Evolutionary conservation across 441 rosid genomes (phyloP).

Genomic region (Corymbia citriodora): DNA sequence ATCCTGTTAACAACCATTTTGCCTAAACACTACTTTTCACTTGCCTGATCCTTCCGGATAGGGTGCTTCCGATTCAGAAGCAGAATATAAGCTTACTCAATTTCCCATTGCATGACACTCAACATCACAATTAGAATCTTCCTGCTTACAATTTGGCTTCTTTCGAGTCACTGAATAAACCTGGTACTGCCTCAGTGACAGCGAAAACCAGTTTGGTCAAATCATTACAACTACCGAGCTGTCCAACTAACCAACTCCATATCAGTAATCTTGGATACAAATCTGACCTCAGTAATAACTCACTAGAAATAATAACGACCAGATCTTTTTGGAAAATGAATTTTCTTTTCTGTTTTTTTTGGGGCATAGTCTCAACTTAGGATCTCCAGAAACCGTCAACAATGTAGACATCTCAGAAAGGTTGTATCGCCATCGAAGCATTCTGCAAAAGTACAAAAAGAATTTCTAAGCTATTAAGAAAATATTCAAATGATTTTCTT

Average conservation of each 20-base stretch:
- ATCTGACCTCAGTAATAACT: background rate
- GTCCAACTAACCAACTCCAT: background rate
- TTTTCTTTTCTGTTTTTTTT: background rate
- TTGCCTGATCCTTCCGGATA: background rate
- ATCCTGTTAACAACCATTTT: background rate
- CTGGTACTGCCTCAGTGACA: background rate
- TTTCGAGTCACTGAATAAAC: background rate
- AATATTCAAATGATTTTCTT: conserved; percentile 51
- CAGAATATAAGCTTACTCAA: background rate
- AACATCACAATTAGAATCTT: background rate
- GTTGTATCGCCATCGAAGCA: background rate
- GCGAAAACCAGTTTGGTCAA: background rate
- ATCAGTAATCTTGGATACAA: background rate
- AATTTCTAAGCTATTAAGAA: background rate
- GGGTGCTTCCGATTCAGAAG: background rate
- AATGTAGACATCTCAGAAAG: background rate
- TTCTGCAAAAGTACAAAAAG: background rate
- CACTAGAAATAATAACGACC: background rate
- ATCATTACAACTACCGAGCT: background rate
- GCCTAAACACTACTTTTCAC: background rate
- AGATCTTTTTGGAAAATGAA: background rate
- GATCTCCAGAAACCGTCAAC: background rate
- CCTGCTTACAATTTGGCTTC: background rate
- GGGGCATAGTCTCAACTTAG: background rate
- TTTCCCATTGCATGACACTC: background rate